Percentiles rank a stretch among this genome's conserved stretches.
phyloP scores from a whole-genome alignment of 352 stramenopile genomes.

The Thraustochytrium aureum region DNA sequence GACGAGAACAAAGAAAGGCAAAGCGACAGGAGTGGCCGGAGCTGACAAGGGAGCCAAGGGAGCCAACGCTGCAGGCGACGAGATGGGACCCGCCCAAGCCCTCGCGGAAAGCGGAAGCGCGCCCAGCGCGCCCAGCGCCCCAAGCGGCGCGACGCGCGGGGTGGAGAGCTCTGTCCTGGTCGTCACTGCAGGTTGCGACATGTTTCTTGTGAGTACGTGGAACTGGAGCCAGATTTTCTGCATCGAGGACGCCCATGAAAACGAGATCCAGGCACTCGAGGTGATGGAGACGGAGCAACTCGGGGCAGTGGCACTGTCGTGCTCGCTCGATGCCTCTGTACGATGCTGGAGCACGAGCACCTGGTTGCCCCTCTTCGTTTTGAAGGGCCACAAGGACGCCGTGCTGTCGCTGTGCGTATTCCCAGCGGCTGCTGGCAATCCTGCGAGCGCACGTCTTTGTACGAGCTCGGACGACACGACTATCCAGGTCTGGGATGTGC shows the following conservation, averaged over 20 bases:
- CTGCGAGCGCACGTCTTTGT: neutral
- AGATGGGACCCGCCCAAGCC: too few relatives aligned
- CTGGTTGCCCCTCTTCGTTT: neutral
- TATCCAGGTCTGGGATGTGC: conserved; percentile 37
- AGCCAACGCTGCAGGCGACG: neutral
- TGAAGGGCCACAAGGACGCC: conserved; percentile 29
- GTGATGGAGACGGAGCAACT: neutral
- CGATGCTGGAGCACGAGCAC: conserved; percentile 9
- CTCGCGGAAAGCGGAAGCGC: too few relatives aligned
- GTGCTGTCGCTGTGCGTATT: conserved; percentile 30
- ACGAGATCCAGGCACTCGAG: conserved; percentile 31
- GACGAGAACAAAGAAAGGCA: too few relatives aligned
- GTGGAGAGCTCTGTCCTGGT: conserved; percentile 19
- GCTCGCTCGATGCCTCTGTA: conserved; percentile 9
- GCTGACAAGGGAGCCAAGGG: neutral
- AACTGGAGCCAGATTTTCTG: conserved; percentile 9
- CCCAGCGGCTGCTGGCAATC: neutral
- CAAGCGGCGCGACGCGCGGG: too few relatives aligned
- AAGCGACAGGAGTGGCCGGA: too few relatives aligned
- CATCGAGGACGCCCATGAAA: conserved; percentile 32
- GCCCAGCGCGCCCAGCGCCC: neutral
- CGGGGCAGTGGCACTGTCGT: neutral
- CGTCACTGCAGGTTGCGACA: neutral
- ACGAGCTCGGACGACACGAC: conserved; percentile 21
- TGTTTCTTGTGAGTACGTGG: conserved; percentile 1